phyloP scores from a whole-genome alignment of 2,329 filamentous ascomycete species.

The Phyllosticta capitalensis region DNA sequence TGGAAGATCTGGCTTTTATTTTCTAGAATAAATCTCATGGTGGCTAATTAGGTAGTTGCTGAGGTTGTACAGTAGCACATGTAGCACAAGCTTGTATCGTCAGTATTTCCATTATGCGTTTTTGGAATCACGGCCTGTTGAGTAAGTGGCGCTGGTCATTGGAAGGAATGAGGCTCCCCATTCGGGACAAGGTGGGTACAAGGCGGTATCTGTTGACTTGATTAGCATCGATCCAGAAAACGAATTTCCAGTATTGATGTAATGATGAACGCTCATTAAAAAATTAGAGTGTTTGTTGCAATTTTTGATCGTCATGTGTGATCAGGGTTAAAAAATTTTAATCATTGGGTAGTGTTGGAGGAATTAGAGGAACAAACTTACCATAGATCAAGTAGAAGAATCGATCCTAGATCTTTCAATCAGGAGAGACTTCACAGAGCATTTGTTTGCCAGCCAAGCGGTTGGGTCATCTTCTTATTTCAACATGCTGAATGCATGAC shows the following conservation, averaged over 20 bases:
- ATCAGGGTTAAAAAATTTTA: constrained; percentile 60
- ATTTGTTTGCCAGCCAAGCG: constrained; percentile 14
- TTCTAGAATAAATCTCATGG: too few relatives aligned
- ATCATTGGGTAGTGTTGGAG: constrained; percentile 40
- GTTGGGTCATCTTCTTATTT: constrained; percentile 14
- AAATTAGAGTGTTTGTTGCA: constrained; percentile 65
- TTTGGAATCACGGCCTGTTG: too few relatives aligned
- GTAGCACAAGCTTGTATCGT: too few relatives aligned
- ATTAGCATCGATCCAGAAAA: neutral
- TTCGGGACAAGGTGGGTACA: too few relatives aligned
- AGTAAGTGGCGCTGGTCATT: too few relatives aligned
- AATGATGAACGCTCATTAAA: constrained; percentile 47
- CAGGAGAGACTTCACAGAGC: neutral
- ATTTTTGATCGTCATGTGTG: constrained; percentile 49
- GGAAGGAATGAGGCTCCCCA: too few relatives aligned
- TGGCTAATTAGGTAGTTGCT: too few relatives aligned
- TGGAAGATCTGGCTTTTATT: too few relatives aligned
- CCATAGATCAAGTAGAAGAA: constrained; percentile 22
- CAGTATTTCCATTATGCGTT: too few relatives aligned
- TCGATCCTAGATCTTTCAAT: neutral
- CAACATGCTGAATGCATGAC: constrained; percentile 20
- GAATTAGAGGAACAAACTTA: constrained; percentile 23
- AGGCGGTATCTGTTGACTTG: neutral
- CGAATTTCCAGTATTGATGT: neutral
- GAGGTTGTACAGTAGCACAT: too few relatives aligned